Evolutionary conservation across 176 grass and related monocot genomes (phyloP).

Genomic region (Aegilops sharonensis): DNA sequence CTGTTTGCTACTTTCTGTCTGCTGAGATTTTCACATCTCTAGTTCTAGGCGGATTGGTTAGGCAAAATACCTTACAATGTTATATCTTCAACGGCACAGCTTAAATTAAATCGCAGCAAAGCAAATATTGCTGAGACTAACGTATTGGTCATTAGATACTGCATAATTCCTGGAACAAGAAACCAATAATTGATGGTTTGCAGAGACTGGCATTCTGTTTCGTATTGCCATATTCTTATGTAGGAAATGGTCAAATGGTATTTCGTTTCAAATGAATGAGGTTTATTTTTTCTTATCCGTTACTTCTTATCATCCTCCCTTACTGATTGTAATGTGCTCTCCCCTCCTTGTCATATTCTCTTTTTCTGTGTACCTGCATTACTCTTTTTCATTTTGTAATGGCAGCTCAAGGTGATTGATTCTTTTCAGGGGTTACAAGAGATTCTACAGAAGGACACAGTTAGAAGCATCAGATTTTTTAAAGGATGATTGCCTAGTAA

Average conservation of each 20-base stretch:
- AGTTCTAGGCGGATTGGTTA: background rate
- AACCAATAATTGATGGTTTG: background rate
- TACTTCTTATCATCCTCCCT: background rate
- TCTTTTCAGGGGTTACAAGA: constrained; percentile 80
- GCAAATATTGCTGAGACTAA: background rate
- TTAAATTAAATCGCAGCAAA: background rate
- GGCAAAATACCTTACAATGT: background rate
- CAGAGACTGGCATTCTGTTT: background rate
- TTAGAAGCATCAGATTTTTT: constrained; percentile 75
- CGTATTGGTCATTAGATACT: background rate
- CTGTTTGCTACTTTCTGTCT: background rate
- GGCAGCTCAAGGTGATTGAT: background rate
- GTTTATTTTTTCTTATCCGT: background rate
- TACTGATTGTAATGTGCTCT: background rate
- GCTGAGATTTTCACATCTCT: background rate
- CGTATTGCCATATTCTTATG: background rate
- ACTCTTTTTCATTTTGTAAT: background rate
- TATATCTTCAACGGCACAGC: background rate
- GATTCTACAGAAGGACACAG: constrained; percentile 74
- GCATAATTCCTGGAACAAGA: background rate
- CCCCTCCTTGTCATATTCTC: background rate
- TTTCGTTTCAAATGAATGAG: background rate
- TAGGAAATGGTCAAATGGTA: background rate
- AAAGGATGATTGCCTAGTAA: constrained; percentile 65
- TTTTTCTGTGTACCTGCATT: background rate